Percentiles rank a stretch among this genome's conserved stretches.
phyloP scores from a whole-genome alignment of 148 eudicot genomes.

The Persicaria tinctoria region DNA sequence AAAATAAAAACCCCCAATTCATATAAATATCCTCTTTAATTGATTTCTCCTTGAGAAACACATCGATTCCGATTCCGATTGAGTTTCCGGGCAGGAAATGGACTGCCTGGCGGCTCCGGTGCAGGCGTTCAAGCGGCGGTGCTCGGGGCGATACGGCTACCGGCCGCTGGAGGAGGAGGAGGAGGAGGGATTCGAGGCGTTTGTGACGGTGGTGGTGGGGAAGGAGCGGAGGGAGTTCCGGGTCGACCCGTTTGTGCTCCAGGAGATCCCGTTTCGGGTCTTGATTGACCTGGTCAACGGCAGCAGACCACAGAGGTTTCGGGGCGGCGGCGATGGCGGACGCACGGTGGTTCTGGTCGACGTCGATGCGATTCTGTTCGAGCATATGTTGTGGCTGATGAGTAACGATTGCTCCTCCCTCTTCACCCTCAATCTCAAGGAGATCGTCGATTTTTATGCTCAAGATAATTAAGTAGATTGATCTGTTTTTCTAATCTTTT shows the following conservation, averaged over 20 bases:
- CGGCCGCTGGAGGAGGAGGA: slow-evolving; percentile 14
- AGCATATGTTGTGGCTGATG: slow-evolving; percentile 68
- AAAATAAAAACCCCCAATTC: background rate
- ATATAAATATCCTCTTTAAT: background rate
- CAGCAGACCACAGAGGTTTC: background rate
- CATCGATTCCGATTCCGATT: background rate
- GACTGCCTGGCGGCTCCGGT: slow-evolving; percentile 26
- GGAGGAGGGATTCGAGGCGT: slow-evolving; percentile 3
- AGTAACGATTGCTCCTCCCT: slow-evolving; percentile 41
- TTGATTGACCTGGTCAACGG: slow-evolving; percentile 17
- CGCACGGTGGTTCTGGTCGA: slow-evolving; percentile 33
- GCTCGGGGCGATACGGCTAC: slow-evolving; percentile 14
- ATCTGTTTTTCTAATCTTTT: background rate
- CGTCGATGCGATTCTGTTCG: slow-evolving; percentile 51
- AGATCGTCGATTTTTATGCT: slow-evolving; percentile 52
- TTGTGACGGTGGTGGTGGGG: slow-evolving; percentile 28
- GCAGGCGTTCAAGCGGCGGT: slow-evolving; percentile 13
- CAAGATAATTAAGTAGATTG: slow-evolving; percentile 24
- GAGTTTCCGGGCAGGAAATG: slow-evolving; percentile 7
- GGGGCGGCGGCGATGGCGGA: background rate
- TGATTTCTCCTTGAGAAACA: background rate
- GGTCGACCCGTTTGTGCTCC: slow-evolving; percentile 29
- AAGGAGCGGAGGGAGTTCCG: slow-evolving; percentile 28
- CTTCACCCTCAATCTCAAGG: slow-evolving; percentile 49
- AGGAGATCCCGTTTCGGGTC: slow-evolving; percentile 24